Evolutionary conservation across 208 protist genomes (phyloP), one percentile per base, ranked within the genome.

Genomic region (Crithidia acanthocephali): DNA sequence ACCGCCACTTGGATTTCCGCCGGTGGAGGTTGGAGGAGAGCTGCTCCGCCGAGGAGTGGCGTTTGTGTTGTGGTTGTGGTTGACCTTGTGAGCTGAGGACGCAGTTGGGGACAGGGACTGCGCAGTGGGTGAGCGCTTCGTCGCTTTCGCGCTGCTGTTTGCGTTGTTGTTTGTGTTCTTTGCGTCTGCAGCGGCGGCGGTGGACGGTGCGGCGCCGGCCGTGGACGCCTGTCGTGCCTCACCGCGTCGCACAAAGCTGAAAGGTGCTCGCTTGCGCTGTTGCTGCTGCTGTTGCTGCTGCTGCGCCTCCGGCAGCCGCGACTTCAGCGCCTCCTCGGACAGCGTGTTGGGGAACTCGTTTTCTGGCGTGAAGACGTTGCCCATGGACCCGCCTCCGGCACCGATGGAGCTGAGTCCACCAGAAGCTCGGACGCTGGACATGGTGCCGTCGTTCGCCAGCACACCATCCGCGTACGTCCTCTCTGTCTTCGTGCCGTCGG

Each of bases 321-420:
- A 67, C 75, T 74, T 85, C 35, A 90, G 61, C 20, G 71, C 73
- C 11, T 83, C 83, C 51, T 79, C 87, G 11, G 90, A 92, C 13
- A 84, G 79, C 1, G 83, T 90, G 69, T 91, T 91, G 45, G 87
- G 86, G 48, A 91, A 92, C 77, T 90, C 86, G 48, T 92, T 92
- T 61, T 91, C 83, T 7, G 86, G 75, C 6, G 81, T 81, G 40
- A 91, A 90, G 27, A 89, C 66, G 64, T 87, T 83, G 16, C 48
- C 56, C 11, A 67, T 53, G 20, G 67, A 55, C 20, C 53, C 51
- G 20, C 62, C 35, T 23, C 62, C 35, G 16, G 27, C 42, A 23
- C 32, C 61, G 25, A 56, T 51, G 0, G 42, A 64, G 23, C 55
- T 35, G 11, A 35, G 44, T 8, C 66, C 47, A 10, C 42, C 72